Evolutionary conservation across 2,329 filamentous ascomycete species (phyloP), one percentile per base, ranked within the genome.

Genomic region (Neocatenulostroma microsporum): DNA sequence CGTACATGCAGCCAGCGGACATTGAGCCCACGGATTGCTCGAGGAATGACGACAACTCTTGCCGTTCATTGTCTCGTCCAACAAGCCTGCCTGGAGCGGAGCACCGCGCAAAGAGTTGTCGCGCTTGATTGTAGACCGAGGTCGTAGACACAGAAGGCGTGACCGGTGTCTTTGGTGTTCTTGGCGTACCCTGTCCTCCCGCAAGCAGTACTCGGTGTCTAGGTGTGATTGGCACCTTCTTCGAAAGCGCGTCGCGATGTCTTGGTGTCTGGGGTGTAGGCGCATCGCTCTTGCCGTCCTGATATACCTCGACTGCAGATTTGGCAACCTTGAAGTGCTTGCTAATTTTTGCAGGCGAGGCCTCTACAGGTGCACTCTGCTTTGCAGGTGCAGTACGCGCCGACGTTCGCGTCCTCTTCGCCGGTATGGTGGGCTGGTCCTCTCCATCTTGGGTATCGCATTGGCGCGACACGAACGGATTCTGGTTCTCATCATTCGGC

Each of bases 111-210:
- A 98, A 98, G 3, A 94, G 64, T 54, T 94, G 86, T 20, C 89
- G 79, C 12, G 87, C 91, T 42, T 80, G 73, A 45, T 91, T 86
- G 61, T 95, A 96, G 24, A 95, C 71, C 0, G 86, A 91, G 36
- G 80, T 77, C 15, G 74, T 67, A 9, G 76, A 68, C 36, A 64
- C 64, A 19, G 76, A 74, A 10, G 84, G 82, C 5, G 83, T 84
- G 21, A 73, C 67, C 9, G 82, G 82, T 10, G 85, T 84, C 47
- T 81, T 78, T 14, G 84, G 84, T 27, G 86, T 93, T 50, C 81
- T 69, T 38, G 88, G 82, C 47, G 84, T 88, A 51, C 82, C 74
- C 23, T 84, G 71, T 54, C 78, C 84, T 45, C 80, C 84, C 23
- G 75, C 74, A 10, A 88, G 77, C 64, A 84, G 81, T 40, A 94